Conservation (phyloP, 192 early-diverging fungal genomes). For the Coemansia sp. region DNA sequence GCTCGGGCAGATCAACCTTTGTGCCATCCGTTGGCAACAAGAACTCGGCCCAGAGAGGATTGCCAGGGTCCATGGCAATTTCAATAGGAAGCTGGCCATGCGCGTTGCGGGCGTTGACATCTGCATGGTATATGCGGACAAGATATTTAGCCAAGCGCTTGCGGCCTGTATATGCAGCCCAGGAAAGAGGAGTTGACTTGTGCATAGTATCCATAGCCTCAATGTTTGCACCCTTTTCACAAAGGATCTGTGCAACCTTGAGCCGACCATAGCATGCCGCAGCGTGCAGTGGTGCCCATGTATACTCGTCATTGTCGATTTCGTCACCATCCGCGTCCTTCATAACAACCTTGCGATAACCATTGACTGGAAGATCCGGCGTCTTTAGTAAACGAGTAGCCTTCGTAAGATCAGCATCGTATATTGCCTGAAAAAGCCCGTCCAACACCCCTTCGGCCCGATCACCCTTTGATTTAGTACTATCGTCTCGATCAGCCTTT, state of each 20-base stretch:
- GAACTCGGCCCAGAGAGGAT: conserved; percentile 53
- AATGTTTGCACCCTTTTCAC: conserved; percentile 74
- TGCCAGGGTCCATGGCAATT: conserved; percentile 67
- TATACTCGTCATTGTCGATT: conserved; percentile 63
- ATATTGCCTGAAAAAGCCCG: conserved; percentile 51
- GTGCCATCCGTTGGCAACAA: conserved; percentile 50
- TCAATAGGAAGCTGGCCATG: conserved; percentile 80
- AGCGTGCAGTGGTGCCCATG: conserved; percentile 85
- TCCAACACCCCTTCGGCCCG: conserved; percentile 24
- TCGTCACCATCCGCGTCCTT: conserved; percentile 52
- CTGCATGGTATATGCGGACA: conserved; percentile 74
- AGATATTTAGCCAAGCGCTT: conserved; percentile 68
- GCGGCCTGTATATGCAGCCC: conserved; percentile 85
- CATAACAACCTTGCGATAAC: conserved; percentile 38
- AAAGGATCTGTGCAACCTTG: conserved; percentile 66
- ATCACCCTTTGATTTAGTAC: conserved; percentile 10
- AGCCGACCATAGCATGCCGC: conserved; percentile 78
- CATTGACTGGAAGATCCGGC: conserved; percentile 37
- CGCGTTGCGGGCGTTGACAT: conserved; percentile 72
- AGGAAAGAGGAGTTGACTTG: conserved; percentile 77
- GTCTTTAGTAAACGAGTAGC: conserved; percentile 40
- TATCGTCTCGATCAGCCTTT: neutral
- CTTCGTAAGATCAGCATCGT: conserved; percentile 38
- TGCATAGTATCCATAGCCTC: conserved; percentile 86
- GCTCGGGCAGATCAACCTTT: conserved; percentile 42